Percentiles rank a stretch among this genome's conserved stretches.
Conservation (phyloP, 2,329 filamentous ascomycete genomes). For the Monosporascus cannonballus region DNA sequence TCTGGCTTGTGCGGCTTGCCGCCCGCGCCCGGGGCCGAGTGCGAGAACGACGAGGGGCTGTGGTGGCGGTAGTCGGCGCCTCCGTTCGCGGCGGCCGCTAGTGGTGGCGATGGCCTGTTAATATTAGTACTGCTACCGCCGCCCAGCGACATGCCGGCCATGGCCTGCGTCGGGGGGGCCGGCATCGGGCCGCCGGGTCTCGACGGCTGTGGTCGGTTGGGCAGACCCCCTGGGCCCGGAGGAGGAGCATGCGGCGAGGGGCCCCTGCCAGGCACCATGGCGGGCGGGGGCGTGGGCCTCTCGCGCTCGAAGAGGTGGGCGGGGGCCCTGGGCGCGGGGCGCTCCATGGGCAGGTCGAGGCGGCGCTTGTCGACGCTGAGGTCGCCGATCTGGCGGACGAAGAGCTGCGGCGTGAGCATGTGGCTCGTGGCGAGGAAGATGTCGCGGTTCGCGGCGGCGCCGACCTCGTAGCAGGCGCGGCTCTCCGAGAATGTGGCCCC, state of each 20-base stretch:
- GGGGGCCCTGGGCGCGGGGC: conserved; percentile 74
- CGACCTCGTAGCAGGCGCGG: conserved; percentile 81
- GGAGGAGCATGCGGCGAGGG: not conserved
- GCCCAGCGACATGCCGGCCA: conserved; percentile 3
- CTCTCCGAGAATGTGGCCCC: conserved; percentile 92
- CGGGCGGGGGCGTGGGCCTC: not conserved
- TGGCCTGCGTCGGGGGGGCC: conserved; percentile 1
- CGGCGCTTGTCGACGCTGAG: conserved; percentile 68
- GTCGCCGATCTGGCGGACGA: conserved; percentile 76
- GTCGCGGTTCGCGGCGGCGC: conserved; percentile 66
- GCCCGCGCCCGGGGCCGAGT: conserved; percentile 5
- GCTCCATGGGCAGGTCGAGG: conserved; percentile 75
- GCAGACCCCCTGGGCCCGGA: not conserved
- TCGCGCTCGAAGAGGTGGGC: conserved; percentile 74
- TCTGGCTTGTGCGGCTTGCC: conserved; percentile 44
- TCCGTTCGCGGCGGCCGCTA: conserved; percentile 2
- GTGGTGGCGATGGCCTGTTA: conserved; percentile 1
- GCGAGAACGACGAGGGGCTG: conserved; percentile 17
- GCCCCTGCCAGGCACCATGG: conserved; percentile 10
- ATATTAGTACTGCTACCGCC: conserved; percentile 12
- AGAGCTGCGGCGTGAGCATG: conserved; percentile 83
- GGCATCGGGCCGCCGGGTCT: conserved; percentile 19
- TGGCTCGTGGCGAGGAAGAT: conserved; percentile 86
- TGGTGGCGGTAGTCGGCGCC: conserved; percentile 12
- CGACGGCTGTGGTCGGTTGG: conserved; percentile 7